A percentile compares a stretch with the other conserved stretches of the same genome.
phyloP scores from a whole-genome alignment of 176 grass and related monocot genomes.

The Triticum aestivum region DNA sequence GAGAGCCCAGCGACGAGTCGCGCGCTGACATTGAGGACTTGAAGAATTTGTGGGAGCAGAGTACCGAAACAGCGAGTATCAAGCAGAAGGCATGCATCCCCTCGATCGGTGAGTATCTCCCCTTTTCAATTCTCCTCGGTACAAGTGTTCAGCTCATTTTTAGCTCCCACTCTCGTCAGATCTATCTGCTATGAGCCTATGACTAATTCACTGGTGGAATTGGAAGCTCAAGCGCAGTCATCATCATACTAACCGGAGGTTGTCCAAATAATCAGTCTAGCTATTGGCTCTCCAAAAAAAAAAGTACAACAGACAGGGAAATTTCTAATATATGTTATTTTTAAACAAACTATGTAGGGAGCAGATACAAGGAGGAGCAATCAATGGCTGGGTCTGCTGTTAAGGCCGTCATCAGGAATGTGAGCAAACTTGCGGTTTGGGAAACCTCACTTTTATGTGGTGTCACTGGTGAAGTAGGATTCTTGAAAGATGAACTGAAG shows the following conservation, averaged over 20 bases:
- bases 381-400: neutral
- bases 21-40: neutral
- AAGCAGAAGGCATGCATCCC: neutral
- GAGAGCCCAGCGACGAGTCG: no score
- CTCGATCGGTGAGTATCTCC: neutral
- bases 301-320: neutral
- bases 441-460: neutral
- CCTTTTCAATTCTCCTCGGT: neutral
- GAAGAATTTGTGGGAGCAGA: neutral
- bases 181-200: no score
- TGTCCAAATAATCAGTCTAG: neutral
- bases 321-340: neutral
- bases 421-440: neutral
- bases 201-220: no score
- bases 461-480: neutral
- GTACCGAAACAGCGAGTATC: neutral
- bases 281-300: neutral
- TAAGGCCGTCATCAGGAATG: neutral
- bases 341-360: neutral
- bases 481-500: slow-evolving; percentile 1
- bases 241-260: neutral
- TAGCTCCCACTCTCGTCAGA: neutral
- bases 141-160: neutral
- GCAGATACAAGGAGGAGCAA: neutral
- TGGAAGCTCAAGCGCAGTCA: neutral